These are phyloP conservation scores for Boletales sp. DNA, from an alignment of 768 basidiomycete species.

Conservation along the genomic window DNA sequence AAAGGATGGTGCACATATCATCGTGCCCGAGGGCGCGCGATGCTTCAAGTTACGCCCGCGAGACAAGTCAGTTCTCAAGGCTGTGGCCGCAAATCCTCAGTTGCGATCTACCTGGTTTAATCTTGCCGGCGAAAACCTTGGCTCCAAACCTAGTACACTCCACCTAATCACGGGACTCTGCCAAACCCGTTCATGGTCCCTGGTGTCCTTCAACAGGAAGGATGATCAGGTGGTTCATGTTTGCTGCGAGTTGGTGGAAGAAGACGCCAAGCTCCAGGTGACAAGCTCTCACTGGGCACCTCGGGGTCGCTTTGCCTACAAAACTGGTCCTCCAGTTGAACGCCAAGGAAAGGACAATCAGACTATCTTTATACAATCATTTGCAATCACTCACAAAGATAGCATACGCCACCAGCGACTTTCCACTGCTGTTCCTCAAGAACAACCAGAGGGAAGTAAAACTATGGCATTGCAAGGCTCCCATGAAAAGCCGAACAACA, in stretches of 20 bases:
- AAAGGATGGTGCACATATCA: not conserved
- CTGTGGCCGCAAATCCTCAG: not conserved
- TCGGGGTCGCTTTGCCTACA: not conserved
- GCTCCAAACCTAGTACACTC: not conserved
- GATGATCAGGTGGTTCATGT: not conserved
- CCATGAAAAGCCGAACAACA: not conserved
- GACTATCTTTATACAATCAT: not conserved
- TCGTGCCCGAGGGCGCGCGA: not conserved
- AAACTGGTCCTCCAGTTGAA: not conserved
- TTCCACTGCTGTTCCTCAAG: too few relatives aligned
- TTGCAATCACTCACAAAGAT: not conserved
- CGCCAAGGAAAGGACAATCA: not conserved
- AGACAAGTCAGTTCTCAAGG: not conserved
- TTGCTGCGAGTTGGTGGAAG: not conserved
- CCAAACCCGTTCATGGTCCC: not conserved
- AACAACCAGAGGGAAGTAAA: too few relatives aligned
- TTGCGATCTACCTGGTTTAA: not conserved
- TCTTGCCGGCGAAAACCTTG: not conserved
- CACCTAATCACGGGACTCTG: not conserved
- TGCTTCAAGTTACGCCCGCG: not conserved
- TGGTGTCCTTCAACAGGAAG: not conserved
- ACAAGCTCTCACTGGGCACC: not conserved
- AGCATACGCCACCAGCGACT: not conserved
- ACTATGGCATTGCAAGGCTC: too few relatives aligned
- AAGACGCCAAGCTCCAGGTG: not conserved